Base-by-base conservation (phyloP, 2,329 filamentous ascomycete genomes). In the Basipetospora chlamydospora region DNA sequence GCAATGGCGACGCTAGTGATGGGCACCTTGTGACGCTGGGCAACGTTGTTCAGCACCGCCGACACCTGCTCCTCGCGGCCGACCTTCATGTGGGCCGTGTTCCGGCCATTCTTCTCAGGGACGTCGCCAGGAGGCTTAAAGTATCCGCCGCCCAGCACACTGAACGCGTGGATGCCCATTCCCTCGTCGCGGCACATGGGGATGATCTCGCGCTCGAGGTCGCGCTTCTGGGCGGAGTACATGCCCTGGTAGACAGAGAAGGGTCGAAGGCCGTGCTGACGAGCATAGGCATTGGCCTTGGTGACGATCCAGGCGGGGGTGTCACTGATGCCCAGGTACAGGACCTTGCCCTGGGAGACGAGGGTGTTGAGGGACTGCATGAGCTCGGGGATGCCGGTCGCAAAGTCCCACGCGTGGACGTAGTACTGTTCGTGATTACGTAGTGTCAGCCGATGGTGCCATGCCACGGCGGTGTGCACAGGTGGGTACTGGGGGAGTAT, bases 61-160 rank as follows among this genome's bases (percentile, higher is more conserved):
- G 64, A 58, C 6, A 63, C 61, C 1, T 70, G 73, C 6, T 81
- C 64, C 45, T 71, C 63, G 17, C 69, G 73, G 1, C 84, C 61
- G 0, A 70, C 70, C 18, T 60, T 62, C 33, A 66, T 71, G 23
- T 74, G 60, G 35, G 61, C 62, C 5, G 50, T 54, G 39, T 72
- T 67, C 0, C 67, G 57, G 17, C 70, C 65, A 3, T 57, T 60
- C 41, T 69, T 49, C 28, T 42, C 34, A 42, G 56, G 43, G n/a
- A 28, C 49, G 28, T 42, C 34, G 42, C 56, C 43, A n/a, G 31
- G 20, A 5, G 58, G 54, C 49, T 67, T 61, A 51, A 70, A 66
- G 37, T 57, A 54, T 35, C 67, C 65, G 57, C 49, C 63, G 3
- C 67, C 66, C 8, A 73, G 54, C 4, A 66, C 64, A 23, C 69